Percentiles rank a stretch among this genome's conserved stretches.
phyloP scores from a whole-genome alignment of 306 rosid genomes.

The Dicorynia guianensis region DNA sequence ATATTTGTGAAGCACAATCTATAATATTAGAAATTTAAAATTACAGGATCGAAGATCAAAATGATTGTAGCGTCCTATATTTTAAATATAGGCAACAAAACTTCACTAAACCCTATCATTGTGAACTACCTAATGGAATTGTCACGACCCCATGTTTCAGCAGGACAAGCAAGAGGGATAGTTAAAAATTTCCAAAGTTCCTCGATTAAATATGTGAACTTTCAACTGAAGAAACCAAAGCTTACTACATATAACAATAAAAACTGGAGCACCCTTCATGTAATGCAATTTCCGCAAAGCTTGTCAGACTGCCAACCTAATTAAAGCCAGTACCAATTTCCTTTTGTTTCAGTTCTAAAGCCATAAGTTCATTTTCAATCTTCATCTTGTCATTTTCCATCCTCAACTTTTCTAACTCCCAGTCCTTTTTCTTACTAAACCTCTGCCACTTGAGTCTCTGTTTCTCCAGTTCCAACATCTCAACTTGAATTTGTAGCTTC shows the following conservation, averaged over 20 bases:
- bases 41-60: constrained; percentile 35
- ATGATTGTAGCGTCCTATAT: constrained; percentile 33
- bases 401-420: constrained; percentile 82
- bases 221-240: constrained; percentile 38
- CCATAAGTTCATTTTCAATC: constrained; percentile 82
- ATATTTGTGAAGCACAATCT: constrained; percentile 20
- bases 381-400: constrained; percentile 84
- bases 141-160: constrained; percentile 42
- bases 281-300: constrained; percentile 32
- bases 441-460: constrained; percentile 87
- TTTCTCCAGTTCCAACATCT: constrained; percentile 84
- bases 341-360: constrained; percentile 75
- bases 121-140: constrained; percentile 43
- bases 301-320: constrained; percentile 46
- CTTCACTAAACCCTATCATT: constrained; percentile 34
- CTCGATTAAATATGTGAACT: constrained; percentile 36
- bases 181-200: constrained; percentile 36
- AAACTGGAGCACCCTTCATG: constrained; percentile 31
- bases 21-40: constrained; percentile 37
- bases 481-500: constrained; percentile 82
- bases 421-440: constrained; percentile 81
- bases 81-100: constrained; percentile 41
- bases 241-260: constrained; percentile 34
- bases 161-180: constrained; percentile 38
- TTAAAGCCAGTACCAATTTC: constrained; percentile 63